A percentile compares a stretch with the other conserved stretches of the same genome.
Conservation (phyloP, 2,329 filamentous ascomycete genomes). For the Colletotrichum navitas region DNA sequence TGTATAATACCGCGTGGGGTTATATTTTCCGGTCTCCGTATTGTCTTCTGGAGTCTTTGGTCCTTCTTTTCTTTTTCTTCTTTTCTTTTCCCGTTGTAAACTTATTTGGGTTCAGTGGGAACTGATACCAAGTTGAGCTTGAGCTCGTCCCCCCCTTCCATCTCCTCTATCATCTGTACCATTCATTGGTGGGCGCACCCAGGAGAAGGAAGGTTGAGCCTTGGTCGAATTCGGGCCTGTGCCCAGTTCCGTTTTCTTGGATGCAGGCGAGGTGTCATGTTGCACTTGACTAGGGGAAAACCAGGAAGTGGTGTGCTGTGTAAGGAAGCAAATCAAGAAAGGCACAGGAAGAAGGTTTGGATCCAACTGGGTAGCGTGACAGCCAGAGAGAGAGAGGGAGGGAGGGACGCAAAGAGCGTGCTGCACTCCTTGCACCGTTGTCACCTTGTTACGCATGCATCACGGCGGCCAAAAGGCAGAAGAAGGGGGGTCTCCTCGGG, state of each 20-base stretch:
- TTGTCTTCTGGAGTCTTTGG: neutral
- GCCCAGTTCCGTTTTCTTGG: neutral
- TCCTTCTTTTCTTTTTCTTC: neutral
- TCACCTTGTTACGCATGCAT: constrained; percentile 31
- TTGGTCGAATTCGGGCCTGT: constrained; percentile 13
- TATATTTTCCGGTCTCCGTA: neutral
- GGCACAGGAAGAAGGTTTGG: neutral
- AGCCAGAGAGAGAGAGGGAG: neutral
- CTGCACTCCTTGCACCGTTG: constrained; percentile 15
- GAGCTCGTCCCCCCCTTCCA: too few species aligned
- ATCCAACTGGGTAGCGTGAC: constrained; percentile 1
- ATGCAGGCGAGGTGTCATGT: constrained; percentile 19
- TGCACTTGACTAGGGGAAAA: neutral
- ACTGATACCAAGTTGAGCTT: too few species aligned
- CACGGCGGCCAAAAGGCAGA: neutral
- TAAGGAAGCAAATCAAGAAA: neutral
- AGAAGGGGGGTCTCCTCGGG: constrained; percentile 25
- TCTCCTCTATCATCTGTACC: neutral
- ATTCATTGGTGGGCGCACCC: neutral
- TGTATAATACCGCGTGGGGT: constrained; percentile 1
- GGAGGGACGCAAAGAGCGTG: neutral
- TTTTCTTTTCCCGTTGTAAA: neutral
- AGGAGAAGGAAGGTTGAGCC: constrained; percentile 7
- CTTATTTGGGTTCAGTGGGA: neutral
- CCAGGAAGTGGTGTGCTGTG: neutral